Conservation (phyloP, 2,329 filamentous ascomycete species). For the Nemania abortiva region DNA sequence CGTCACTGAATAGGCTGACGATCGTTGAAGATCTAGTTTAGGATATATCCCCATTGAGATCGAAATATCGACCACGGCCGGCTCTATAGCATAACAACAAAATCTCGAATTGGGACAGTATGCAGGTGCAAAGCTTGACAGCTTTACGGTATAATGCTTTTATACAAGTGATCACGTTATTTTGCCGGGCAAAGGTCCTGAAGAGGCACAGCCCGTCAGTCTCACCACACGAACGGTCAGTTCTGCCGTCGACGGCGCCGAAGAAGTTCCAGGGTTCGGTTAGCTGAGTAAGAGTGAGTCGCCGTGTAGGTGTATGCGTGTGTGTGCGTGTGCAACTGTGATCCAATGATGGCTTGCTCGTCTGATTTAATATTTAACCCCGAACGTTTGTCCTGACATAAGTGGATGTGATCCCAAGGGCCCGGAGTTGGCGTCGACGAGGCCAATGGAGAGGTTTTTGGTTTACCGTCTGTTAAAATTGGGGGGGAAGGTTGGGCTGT, state of each 20-base stretch:
- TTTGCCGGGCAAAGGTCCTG: constrained; percentile 44
- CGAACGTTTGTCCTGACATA: constrained; percentile 10
- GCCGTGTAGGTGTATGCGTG: constrained; percentile 13
- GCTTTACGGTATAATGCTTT: constrained; percentile 22
- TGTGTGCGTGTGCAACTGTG: constrained; percentile 12
- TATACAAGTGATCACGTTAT: constrained; percentile 25
- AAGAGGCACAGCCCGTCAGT: constrained; percentile 43
- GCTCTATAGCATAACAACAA: constrained; percentile 45
- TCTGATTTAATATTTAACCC: constrained; percentile 10
- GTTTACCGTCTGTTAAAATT: constrained; percentile 8
- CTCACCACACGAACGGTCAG: constrained; percentile 44
- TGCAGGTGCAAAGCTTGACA: constrained; percentile 28
- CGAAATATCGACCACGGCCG: constrained; percentile 37
- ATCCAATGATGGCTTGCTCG: constrained; percentile 20
- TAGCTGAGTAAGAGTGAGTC: constrained; percentile 43
- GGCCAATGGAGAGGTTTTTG: constrained; percentile 15
- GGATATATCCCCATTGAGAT: constrained; percentile 68
- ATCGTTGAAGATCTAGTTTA: constrained; percentile 63
- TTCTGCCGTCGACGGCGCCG: constrained; percentile 41
- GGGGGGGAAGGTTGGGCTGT: constrained; percentile 6
- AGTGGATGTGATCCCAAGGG: not conserved
- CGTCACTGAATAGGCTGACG: constrained; percentile 64
- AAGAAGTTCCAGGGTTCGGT: constrained; percentile 40
- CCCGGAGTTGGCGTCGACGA: constrained; percentile 23
- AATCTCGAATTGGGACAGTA: constrained; percentile 15